A percentile compares a stretch with the other conserved stretches of the same genome.
These are phyloP conservation scores for Gossypium arboreum DNA, from an alignment of 345 rosid genomes.

Conservation along the genomic window DNA sequence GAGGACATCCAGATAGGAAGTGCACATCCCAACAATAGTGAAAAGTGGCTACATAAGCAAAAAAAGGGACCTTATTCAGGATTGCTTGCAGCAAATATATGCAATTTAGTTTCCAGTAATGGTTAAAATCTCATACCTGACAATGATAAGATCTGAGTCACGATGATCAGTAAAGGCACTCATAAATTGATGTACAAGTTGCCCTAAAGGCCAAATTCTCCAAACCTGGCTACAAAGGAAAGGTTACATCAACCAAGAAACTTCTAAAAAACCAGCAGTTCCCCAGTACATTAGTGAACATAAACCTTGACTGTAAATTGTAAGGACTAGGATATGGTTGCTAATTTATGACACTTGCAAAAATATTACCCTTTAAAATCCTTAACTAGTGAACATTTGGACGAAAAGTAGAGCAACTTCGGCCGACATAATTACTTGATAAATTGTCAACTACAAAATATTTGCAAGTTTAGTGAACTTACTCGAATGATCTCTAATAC, in stretches of 20 bases:
- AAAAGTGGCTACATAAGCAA: conserved; percentile 64
- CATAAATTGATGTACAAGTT: conserved; percentile 74
- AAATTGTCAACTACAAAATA: conserved; percentile 2
- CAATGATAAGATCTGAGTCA: conserved; percentile 87
- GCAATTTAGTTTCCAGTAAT: conserved; percentile 7
- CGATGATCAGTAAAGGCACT: conserved; percentile 97
- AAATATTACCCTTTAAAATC: not conserved
- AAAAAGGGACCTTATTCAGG: conserved; percentile 12
- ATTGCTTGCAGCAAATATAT: not conserved
- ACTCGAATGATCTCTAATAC: conserved; percentile 82
- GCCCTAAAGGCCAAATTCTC: conserved; percentile 85
- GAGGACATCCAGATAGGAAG: conserved; percentile 98
- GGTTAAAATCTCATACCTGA: conserved; percentile 46
- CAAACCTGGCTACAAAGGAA: conserved; percentile 54
- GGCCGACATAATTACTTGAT: not conserved
- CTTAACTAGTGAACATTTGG: not conserved
- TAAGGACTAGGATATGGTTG: not conserved
- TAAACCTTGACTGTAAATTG: not conserved
- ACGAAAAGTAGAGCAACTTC: not conserved
- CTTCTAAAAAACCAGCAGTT: not conserved
- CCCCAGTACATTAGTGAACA: not conserved
- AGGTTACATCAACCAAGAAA: conserved; percentile 15
- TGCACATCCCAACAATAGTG: conserved; percentile 95
- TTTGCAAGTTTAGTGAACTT: conserved; percentile 27
- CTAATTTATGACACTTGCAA: not conserved